A percentile compares a stretch with the other conserved stretches of the same genome.
Evolutionary conservation across 306 rosid species (phyloP).

Genomic region (Cucurbita ficifolia): DNA sequence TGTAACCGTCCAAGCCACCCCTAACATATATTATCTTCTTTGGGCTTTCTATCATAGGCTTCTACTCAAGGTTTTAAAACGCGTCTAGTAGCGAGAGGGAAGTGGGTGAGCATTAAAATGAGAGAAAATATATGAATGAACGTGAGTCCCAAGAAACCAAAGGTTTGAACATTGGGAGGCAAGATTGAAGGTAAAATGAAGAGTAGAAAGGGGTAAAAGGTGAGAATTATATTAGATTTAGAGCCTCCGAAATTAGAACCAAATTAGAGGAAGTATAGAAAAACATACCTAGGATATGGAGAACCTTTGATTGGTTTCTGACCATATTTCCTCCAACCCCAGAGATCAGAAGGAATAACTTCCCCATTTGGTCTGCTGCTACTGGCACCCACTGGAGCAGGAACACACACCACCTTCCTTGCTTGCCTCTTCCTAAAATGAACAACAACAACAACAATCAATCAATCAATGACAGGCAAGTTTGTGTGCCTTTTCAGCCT

Average conservation of each 20-base stretch:
- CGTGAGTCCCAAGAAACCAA: not conserved
- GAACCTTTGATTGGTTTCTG: constrained; percentile 80
- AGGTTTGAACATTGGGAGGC: not conserved
- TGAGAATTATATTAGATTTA: too few relatives aligned
- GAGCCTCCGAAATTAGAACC: too few relatives aligned
- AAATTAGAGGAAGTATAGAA: too few relatives aligned
- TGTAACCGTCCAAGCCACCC: too few relatives aligned
- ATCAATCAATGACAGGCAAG: too few relatives aligned
- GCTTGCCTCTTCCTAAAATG: constrained; percentile 53
- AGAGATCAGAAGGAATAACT: constrained; percentile 65
- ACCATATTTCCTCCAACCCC: constrained; percentile 79
- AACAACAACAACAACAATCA: too few relatives aligned
- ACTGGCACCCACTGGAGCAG: constrained; percentile 54
- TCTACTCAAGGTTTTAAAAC: too few relatives aligned
- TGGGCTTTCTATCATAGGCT: too few relatives aligned
- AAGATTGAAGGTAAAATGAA: not conserved
- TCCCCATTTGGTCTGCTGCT: constrained; percentile 57
- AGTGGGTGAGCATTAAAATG: not conserved
- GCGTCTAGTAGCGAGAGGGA: too few relatives aligned
- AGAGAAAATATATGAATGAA: not conserved
- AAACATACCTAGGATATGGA: constrained; percentile 48
- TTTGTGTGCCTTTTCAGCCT: too few relatives aligned
- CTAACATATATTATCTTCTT: too few relatives aligned
- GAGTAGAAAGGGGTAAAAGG: not conserved
- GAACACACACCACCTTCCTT: constrained; percentile 59